These are phyloP conservation scores for Chaetomiaceae sp. DNA, from an alignment of 2,329 filamentous ascomycete species.

Conservation along the genomic window DNA sequence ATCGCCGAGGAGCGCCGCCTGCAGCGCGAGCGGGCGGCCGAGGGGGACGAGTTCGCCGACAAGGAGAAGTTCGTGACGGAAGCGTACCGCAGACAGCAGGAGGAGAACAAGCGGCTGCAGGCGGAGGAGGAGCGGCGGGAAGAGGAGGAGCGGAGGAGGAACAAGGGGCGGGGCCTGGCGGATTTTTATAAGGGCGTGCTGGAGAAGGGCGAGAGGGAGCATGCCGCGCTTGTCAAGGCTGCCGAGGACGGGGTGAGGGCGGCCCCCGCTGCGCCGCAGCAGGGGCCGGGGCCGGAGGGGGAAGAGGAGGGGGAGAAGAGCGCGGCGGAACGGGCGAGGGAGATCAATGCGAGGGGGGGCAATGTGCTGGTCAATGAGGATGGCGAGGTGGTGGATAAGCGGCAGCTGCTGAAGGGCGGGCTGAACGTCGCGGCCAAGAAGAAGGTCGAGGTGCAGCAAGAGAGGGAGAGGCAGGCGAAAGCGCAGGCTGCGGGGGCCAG, in stretches of 20 bases:
- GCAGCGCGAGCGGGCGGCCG: constrained; percentile 70
- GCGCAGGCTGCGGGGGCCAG: constrained; percentile 26
- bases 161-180: constrained; percentile 66
- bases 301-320: constrained; percentile 43
- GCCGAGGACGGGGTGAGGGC: constrained; percentile 44
- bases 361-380: constrained; percentile 73
- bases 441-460: constrained; percentile 41
- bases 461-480: constrained; percentile 29
- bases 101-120: constrained; percentile 65
- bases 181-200: constrained; percentile 74
- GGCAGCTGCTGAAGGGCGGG: constrained; percentile 71
- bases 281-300: constrained; percentile 18
- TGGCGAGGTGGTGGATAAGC: constrained; percentile 76
- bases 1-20: constrained; percentile 78
- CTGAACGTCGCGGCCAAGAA: constrained; percentile 67
- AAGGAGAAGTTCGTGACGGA: constrained; percentile 85
- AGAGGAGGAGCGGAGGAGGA: constrained; percentile 61
- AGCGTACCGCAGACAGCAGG: constrained; percentile 77
- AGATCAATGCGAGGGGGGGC: constrained; percentile 60
- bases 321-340: constrained; percentile 61
- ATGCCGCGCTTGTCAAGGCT: constrained; percentile 65
- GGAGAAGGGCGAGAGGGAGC: constrained; percentile 64
- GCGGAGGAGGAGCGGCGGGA: constrained; percentile 66
- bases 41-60: constrained; percentile 74
- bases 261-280: neutral